These are phyloP conservation scores for Dalbergia cochinchinensis DNA, from an alignment of 306 rosid genomes.

Conservation along the genomic window DNA sequence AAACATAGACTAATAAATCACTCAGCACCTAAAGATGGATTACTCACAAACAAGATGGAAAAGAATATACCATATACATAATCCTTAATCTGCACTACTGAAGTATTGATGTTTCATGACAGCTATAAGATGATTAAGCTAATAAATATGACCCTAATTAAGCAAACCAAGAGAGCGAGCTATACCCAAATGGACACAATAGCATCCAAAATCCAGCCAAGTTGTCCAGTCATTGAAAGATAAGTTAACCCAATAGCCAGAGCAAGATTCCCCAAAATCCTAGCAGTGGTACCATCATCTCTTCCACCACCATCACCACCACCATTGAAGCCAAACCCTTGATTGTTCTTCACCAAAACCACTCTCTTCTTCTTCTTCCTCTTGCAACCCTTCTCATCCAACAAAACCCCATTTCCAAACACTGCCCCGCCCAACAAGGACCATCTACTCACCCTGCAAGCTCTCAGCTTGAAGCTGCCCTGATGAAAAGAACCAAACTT, in stretches of 20 bases:
- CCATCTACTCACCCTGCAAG: slow-evolving; percentile 47
- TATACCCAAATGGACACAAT: slow-evolving; percentile 95
- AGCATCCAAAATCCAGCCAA: slow-evolving; percentile 97
- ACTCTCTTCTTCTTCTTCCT: slow-evolving; percentile 61
- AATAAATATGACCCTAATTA: slow-evolving; percentile 15
- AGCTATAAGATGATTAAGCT: background rate
- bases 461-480: slow-evolving; percentile 53
- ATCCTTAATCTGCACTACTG: background rate
- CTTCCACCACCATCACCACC: slow-evolving; percentile 71
- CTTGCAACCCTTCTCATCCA: slow-evolving; percentile 53
- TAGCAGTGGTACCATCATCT: slow-evolving; percentile 76
- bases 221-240: slow-evolving; percentile 93
- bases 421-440: slow-evolving; percentile 44
- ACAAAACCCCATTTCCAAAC: slow-evolving; percentile 51
- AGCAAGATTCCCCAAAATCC: slow-evolving; percentile 82
- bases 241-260: slow-evolving; percentile 91
- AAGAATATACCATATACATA: background rate
- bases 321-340: slow-evolving; percentile 79
- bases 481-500: slow-evolving; percentile 53
- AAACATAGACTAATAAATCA: background rate
- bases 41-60: slow-evolving; percentile 18
- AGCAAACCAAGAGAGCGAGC: slow-evolving; percentile 35
- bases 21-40: background rate
- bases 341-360: slow-evolving; percentile 73
- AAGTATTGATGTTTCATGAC: background rate